Conservation (phyloP, 371 early-diverging fungal genomes). For the Haplosporangium sp. region DNA sequence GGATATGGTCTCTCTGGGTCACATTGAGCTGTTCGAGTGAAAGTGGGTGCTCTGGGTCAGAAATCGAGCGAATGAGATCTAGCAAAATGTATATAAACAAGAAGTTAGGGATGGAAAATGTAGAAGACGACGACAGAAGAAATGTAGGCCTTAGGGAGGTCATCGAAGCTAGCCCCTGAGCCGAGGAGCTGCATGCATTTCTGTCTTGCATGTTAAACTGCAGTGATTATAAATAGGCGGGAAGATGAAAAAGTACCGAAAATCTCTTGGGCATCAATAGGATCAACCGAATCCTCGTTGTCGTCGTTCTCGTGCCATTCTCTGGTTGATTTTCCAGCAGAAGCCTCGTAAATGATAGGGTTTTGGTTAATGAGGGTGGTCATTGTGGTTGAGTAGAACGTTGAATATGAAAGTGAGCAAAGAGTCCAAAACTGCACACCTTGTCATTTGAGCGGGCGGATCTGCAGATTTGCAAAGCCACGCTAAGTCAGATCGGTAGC, state of each 20-base stretch:
- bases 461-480: not conserved
- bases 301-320: constrained; percentile 68
- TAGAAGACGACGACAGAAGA: not conserved
- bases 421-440: not conserved
- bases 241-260: constrained; percentile 65
- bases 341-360: constrained; percentile 80
- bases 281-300: constrained; percentile 77
- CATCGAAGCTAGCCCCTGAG: too few species aligned
- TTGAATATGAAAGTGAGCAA: not conserved
- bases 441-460: too few species aligned
- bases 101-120: not conserved
- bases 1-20: constrained; percentile 85
- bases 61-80: constrained; percentile 96
- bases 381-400: constrained; percentile 10
- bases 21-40: constrained; percentile 97
- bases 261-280: constrained; percentile 88
- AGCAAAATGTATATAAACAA: not conserved
- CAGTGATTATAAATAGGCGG: constrained; percentile 7
- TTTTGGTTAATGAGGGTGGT: constrained; percentile 80
- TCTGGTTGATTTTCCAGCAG: constrained; percentile 58
- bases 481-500: not conserved
- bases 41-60: constrained; percentile 99
- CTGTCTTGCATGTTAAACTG: not conserved
- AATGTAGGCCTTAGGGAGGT: not conserved
- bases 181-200: too few species aligned